phyloP scores from a whole-genome alignment of 2,329 filamentous ascomycete species.

The Venturia aucupariae region DNA sequence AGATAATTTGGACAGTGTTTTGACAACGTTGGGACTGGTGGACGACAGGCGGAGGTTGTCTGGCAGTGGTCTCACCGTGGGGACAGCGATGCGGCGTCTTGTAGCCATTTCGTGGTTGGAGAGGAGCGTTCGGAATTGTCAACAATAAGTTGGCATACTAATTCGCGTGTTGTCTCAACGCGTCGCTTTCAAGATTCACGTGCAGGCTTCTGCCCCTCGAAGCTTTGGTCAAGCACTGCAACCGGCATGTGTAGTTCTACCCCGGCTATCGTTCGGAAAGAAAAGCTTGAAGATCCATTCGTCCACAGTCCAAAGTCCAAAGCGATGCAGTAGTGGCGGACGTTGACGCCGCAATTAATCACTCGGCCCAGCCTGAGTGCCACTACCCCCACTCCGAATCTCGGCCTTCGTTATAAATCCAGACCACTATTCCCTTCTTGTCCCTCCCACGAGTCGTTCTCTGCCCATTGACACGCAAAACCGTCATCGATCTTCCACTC shows the following conservation, averaged over 20 bases:
- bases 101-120: conserved; percentile 14
- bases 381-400: not conserved
- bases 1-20: conserved; percentile 60
- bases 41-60: conserved; percentile 60
- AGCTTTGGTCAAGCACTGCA: not conserved
- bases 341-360: not conserved
- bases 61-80: conserved; percentile 62
- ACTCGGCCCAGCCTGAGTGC: not conserved
- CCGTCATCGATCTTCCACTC: not conserved
- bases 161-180: not conserved
- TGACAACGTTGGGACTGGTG: conserved; percentile 54
- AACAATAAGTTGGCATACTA: not conserved
- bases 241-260: not conserved
- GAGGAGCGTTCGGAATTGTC: not conserved
- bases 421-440: not conserved
- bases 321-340: not conserved
- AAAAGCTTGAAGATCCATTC: too few relatives aligned
- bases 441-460: not conserved
- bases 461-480: not conserved
- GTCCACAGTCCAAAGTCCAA: not conserved
- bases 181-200: not conserved
- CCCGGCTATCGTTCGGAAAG: not conserved
- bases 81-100: conserved; percentile 45
- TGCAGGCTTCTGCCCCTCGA: not conserved
- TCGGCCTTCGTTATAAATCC: not conserved